Evolutionary conservation across 1,284 basidiomycete species (phyloP).

Genomic region (Schizophyllum commune): DNA sequence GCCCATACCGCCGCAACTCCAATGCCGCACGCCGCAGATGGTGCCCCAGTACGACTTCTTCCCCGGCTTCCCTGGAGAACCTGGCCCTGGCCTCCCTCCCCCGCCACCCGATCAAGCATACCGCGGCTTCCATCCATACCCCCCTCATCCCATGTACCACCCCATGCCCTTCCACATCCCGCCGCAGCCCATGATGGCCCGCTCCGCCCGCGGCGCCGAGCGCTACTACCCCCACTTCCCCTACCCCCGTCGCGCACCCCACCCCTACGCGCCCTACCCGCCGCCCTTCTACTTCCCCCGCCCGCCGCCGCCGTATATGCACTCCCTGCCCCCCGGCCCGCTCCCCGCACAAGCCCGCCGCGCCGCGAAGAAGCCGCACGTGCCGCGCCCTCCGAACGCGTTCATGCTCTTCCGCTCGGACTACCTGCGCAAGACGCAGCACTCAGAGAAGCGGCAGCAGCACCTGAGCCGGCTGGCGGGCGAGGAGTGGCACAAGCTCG

Average conservation of each 20-base stretch:
- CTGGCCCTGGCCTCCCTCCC: neutral
- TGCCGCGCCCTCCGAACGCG: slow-evolving; percentile 74
- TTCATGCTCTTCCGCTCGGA: slow-evolving; percentile 80
- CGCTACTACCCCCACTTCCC: neutral
- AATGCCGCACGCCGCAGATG: too few relatives aligned
- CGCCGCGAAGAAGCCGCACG: slow-evolving; percentile 6
- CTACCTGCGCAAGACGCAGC: slow-evolving; percentile 41
- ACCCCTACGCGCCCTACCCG: neutral
- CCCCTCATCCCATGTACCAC: neutral
- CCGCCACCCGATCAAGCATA: neutral
- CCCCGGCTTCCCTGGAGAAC: neutral
- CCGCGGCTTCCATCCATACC: neutral
- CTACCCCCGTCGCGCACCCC: neutral
- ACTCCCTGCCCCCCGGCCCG: neutral
- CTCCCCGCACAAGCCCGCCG: neutral
- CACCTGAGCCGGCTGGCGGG: slow-evolving; percentile 52
- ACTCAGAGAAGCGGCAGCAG: slow-evolving; percentile 44
- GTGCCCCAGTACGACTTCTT: neutral
- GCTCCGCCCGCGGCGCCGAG: neutral
- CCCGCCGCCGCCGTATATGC: neutral
- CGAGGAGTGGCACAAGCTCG: slow-evolving; percentile 42
- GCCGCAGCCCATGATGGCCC: neutral
- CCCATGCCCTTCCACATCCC: neutral
- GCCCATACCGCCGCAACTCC: too few relatives aligned
- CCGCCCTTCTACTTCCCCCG: neutral